Conservation (phyloP, 768 basidiomycete species). For the Fomitopsis pulvina region DNA sequence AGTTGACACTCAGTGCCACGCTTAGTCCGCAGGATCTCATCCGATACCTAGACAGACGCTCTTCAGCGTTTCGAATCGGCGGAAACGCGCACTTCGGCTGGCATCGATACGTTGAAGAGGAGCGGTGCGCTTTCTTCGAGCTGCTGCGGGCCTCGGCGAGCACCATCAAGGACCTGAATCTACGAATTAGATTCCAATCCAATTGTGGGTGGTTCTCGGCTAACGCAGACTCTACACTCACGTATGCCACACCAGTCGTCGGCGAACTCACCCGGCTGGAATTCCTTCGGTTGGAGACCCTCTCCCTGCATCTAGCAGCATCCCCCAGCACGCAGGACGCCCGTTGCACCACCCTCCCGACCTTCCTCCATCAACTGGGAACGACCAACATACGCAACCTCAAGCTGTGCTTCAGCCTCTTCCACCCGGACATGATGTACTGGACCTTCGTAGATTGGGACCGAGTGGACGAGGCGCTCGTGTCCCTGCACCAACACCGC, state of each 20-base stretch:
- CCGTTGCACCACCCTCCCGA: not conserved
- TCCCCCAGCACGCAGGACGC: not conserved
- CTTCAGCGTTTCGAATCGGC: too few species aligned
- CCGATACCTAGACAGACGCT: too few species aligned
- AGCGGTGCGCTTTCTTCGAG: too few species aligned
- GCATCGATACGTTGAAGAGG: too few species aligned
- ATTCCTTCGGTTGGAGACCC: not conserved
- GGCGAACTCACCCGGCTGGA: not conserved
- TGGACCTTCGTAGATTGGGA: not conserved
- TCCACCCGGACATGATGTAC: not conserved
- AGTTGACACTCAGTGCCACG: too few species aligned
- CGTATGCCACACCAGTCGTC: not conserved
- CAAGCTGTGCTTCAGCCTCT: not conserved
- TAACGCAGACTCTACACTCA: not conserved
- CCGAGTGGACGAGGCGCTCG: not conserved
- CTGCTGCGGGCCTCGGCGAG: too few species aligned
- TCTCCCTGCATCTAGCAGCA: not conserved
- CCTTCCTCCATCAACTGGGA: not conserved
- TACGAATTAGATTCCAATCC: too few species aligned
- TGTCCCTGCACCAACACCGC: not conserved
- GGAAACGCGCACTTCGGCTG: too few species aligned
- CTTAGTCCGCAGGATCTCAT: too few species aligned
- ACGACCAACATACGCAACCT: not conserved
- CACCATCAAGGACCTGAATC: too few species aligned
- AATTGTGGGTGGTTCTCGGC: too few species aligned